These are phyloP conservation scores for Tubosaeta sp. DNA, from an alignment of 768 basidiomycete species.

Conservation along the genomic window DNA sequence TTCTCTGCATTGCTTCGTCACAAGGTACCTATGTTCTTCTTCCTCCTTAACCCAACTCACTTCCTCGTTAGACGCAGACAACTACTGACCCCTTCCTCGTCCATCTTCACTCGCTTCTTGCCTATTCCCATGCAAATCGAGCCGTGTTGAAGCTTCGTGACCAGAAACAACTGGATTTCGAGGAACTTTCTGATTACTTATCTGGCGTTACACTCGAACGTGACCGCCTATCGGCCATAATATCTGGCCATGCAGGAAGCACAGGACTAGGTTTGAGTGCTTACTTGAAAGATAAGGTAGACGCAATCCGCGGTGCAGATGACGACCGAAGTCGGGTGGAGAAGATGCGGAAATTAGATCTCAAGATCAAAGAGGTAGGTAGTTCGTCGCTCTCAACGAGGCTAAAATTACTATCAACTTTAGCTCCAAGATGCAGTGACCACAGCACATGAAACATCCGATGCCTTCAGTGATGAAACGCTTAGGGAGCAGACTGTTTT, in stretches of 20 bases:
- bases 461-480: constrained; percentile 95
- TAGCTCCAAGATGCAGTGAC: constrained; percentile 96
- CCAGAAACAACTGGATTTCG: constrained; percentile 98
- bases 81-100: constrained; percentile 88
- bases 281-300: constrained; percentile 90
- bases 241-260: constrained; percentile 83
- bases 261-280: constrained; percentile 80
- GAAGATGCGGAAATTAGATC: constrained; percentile 88
- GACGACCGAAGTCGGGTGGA: constrained; percentile 92
- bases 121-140: constrained; percentile 91
- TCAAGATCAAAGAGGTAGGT: constrained; percentile 89
- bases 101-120: constrained; percentile 86
- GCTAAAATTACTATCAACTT: constrained; percentile 1
- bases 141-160: constrained; percentile 94
- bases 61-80: constrained; percentile 64
- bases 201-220: constrained; percentile 91
- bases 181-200: constrained; percentile 93
- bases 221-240: constrained; percentile 85
- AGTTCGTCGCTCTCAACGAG: background rate
- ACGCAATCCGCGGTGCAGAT: constrained; percentile 86
- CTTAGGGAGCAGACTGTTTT: constrained; percentile 87
- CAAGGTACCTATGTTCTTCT: constrained; percentile 45
- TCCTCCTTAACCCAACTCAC: background rate
- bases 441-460: constrained; percentile 91
- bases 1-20: constrained; percentile 89